Percentiles rank a stretch among this genome's conserved stretches.
These are phyloP conservation scores for Blastocladiella britannica DNA, from an alignment of 192 early-diverging fungal genomes.

Conservation along the genomic window DNA sequence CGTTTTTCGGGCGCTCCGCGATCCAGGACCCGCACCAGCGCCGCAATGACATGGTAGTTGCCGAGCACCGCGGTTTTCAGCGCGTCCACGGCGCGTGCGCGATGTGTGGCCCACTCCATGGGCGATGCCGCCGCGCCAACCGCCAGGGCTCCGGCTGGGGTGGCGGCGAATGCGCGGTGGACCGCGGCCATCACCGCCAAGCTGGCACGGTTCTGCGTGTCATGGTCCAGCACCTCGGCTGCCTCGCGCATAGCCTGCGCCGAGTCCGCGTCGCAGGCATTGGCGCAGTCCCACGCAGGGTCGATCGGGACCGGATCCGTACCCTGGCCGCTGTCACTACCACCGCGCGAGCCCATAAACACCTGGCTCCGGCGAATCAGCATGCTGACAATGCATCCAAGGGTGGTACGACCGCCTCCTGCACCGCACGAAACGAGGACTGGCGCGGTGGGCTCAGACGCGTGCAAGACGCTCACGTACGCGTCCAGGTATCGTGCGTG, in stretches of 20 bases:
- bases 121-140: slow-evolving; percentile 22
- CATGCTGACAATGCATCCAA: slow-evolving; percentile 31
- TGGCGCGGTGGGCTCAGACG: slow-evolving; percentile 13
- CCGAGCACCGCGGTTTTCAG: slow-evolving; percentile 31
- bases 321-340: no score
- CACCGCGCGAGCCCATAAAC: slow-evolving; percentile 7
- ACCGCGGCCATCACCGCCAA: slow-evolving; percentile 31
- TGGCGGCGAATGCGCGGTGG: slow-evolving; percentile 22
- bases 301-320: no score
- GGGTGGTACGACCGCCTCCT: slow-evolving; percentile 40
- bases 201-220: slow-evolving; percentile 23
- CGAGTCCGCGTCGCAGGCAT: no score
- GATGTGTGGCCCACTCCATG: slow-evolving; percentile 30
- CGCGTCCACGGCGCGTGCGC: slow-evolving; percentile 26
- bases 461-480: slow-evolving; percentile 26
- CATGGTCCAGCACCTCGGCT: slow-evolving; percentile 6
- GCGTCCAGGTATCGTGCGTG: slow-evolving; percentile 40
- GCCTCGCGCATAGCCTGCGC: no score
- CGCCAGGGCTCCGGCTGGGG: no score
- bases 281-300: no score
- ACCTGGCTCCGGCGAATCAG: slow-evolving; percentile 32
- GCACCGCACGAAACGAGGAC: slow-evolving; percentile 44
- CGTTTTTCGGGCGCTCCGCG: slow-evolving; percentile 22
- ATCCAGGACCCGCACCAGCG: slow-evolving; percentile 19
- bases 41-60: slow-evolving; percentile 24